A percentile compares a stretch with the other conserved stretches of the same genome.
Conservation (phyloP, 2,329 filamentous ascomycete species). For the Stenocarpella maydis region DNA sequence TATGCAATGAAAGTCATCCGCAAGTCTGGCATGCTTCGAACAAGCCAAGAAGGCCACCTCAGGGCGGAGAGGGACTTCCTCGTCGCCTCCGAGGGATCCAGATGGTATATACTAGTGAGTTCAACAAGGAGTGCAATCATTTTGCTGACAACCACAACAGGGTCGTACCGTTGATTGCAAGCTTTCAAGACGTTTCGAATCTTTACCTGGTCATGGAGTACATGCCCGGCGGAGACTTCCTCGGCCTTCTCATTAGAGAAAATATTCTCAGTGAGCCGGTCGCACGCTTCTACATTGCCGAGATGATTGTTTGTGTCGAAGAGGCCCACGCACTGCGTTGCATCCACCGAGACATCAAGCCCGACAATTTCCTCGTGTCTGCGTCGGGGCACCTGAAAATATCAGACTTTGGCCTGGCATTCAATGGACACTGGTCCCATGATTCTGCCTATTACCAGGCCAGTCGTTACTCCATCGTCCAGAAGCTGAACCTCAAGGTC, state of each 20-base stretch:
- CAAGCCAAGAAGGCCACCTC: slow-evolving; percentile 90
- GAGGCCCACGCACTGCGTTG: slow-evolving; percentile 87
- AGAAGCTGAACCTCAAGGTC: slow-evolving; percentile 77
- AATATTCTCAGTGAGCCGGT: slow-evolving; percentile 81
- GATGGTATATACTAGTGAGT: slow-evolving; percentile 62
- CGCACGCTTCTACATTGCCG: slow-evolving; percentile 87
- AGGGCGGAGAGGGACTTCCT: slow-evolving; percentile 92
- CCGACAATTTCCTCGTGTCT: slow-evolving; percentile 94
- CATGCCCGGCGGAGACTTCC: slow-evolving; percentile 95
- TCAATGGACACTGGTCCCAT: slow-evolving; percentile 95
- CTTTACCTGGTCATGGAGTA: slow-evolving; percentile 98
- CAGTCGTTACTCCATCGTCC: slow-evolving; percentile 80
- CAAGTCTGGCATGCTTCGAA: slow-evolving; percentile 91
- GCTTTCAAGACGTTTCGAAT: slow-evolving; percentile 85
- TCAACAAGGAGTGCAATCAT: background rate
- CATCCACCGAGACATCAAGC: slow-evolving; percentile 96
- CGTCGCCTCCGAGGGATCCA: slow-evolving; percentile 85
- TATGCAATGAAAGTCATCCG: slow-evolving; percentile 98
- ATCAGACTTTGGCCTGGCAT: slow-evolving; percentile 94
- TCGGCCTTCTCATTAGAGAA: slow-evolving; percentile 85
- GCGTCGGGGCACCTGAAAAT: slow-evolving; percentile 92
- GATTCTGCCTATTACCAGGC: slow-evolving; percentile 87
- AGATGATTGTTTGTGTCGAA: slow-evolving; percentile 96
- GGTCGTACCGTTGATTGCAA: slow-evolving; percentile 87
- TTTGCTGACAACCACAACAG: slow-evolving; percentile 46